These are phyloP conservation scores for Gymnopilus dilepis DNA, from an alignment of 768 basidiomycete genomes.

Conservation along the genomic window DNA sequence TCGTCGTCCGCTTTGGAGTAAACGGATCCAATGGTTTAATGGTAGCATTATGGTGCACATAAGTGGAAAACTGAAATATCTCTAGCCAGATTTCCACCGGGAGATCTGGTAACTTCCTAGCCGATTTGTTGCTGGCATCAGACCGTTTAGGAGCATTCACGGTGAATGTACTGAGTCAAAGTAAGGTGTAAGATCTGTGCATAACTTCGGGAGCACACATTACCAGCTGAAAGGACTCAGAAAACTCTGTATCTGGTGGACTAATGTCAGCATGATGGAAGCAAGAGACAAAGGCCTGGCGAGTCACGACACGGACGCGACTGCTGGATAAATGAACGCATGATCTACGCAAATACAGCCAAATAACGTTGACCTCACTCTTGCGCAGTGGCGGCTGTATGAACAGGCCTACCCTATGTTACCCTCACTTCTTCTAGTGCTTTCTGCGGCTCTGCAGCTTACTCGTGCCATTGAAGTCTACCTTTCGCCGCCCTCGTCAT, in stretches of 20 bases:
- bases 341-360: slow-evolving; percentile 32
- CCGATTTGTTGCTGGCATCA: slow-evolving; percentile 1
- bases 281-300: slow-evolving; percentile 18
- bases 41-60: slow-evolving; percentile 47
- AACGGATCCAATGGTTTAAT: slow-evolving; percentile 56
- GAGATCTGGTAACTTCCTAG: slow-evolving; percentile 33
- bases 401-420: slow-evolving; percentile 1
- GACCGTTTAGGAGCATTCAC: slow-evolving; percentile 18
- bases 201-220: slow-evolving; percentile 12
- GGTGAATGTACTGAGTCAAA: slow-evolving; percentile 31
- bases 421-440: slow-evolving; percentile 24
- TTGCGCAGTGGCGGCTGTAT: not conserved
- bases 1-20: slow-evolving; percentile 41
- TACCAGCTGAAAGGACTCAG: slow-evolving; percentile 39
- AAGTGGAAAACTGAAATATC: slow-evolving; percentile 61
- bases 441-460: slow-evolving; percentile 39
- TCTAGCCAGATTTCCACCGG: slow-evolving; percentile 59
- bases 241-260: slow-evolving; percentile 25
- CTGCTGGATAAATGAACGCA: slow-evolving; percentile 11
- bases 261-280: slow-evolving; percentile 35
- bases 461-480: slow-evolving; percentile 63
- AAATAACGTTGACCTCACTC: slow-evolving; percentile 26
- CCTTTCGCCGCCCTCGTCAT: slow-evolving; percentile 51
- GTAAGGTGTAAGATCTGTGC: slow-evolving; percentile 21
- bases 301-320: slow-evolving; percentile 17